Percentiles rank a stretch among this genome's conserved stretches.
These are phyloP conservation scores for Chenopodium quinoa DNA, from an alignment of 148 eudicot genomes.

Conservation along the genomic window DNA sequence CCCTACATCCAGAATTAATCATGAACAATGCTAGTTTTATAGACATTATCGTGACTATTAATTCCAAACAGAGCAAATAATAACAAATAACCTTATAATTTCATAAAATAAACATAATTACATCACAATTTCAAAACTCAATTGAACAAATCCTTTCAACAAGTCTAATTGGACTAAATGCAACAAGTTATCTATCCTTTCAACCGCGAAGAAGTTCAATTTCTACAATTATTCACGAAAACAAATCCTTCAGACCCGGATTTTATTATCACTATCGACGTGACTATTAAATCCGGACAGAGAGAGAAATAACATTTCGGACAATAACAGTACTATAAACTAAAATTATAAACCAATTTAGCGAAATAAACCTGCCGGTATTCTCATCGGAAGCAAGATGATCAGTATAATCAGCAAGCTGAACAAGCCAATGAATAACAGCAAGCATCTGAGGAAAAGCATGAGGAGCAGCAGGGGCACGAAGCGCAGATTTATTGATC, in stretches of 20 bases:
- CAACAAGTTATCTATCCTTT: too few relatives aligned
- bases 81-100: neutral
- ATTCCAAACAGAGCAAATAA: neutral
- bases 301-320: neutral
- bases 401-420: slow-evolving; percentile 51
- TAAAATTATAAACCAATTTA: neutral
- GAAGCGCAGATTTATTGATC: slow-evolving; percentile 69
- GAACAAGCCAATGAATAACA: slow-evolving; percentile 79
- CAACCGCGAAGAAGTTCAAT: too few relatives aligned
- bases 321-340: too few relatives aligned
- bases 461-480: slow-evolving; percentile 83
- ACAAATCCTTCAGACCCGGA: neutral
- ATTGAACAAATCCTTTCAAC: too few relatives aligned
- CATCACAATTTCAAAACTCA: too few relatives aligned
- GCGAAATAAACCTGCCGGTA: slow-evolving; percentile 16
- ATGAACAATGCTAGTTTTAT: too few relatives aligned
- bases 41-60: neutral
- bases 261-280: neutral
- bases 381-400: slow-evolving; percentile 24
- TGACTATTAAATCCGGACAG: neutral
- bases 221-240: too few relatives aligned
- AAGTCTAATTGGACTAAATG: too few relatives aligned
- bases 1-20: neutral
- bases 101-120: too few relatives aligned
- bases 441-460: slow-evolving; percentile 65